Conservation (phyloP, 495 filamentous ascomycete genomes). For the Penicillium silybi region DNA sequence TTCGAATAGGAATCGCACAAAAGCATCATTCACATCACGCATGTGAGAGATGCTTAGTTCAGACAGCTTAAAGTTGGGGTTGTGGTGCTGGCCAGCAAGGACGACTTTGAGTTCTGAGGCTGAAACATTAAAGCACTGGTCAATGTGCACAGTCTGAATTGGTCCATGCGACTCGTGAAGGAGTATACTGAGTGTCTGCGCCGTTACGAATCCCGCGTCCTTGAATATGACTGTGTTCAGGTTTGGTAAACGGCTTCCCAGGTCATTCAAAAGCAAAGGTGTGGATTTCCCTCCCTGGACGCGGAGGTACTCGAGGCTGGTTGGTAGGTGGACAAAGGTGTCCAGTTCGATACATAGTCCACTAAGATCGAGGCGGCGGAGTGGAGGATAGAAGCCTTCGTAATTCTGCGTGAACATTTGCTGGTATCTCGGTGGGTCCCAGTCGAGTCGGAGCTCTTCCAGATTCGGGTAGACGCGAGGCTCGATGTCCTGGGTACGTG, state of each 20-base stretch:
- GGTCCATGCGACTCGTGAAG: conserved; percentile 22
- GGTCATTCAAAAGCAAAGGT: background rate
- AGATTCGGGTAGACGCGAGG: conserved; percentile 31
- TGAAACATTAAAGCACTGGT: conserved; percentile 21
- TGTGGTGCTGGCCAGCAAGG: background rate
- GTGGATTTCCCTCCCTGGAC: conserved; percentile 24
- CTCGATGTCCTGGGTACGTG: background rate
- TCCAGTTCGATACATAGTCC: conserved; percentile 19
- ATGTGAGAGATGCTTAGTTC: conserved; percentile 29
- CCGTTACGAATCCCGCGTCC: conserved; percentile 24
- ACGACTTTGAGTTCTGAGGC: background rate
- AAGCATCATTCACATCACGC: conserved; percentile 18
- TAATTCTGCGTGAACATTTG: conserved; percentile 4
- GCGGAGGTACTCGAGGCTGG: conserved; percentile 30
- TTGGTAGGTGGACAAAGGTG: conserved; percentile 21
- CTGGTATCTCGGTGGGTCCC: conserved; percentile 20
- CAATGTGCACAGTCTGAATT: conserved; percentile 26
- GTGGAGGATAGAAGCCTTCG: conserved; percentile 11
- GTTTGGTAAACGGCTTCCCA: conserved; percentile 17
- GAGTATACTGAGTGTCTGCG: conserved; percentile 13
- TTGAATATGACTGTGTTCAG: conserved; percentile 32
- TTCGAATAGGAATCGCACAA: conserved; percentile 9
- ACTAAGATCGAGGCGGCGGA: conserved; percentile 32
- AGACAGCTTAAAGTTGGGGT: conserved; percentile 12
- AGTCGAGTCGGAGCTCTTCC: conserved; percentile 34